phyloP scores from a whole-genome alignment of 768 basidiomycete genomes.

The Suillus decipiens region DNA sequence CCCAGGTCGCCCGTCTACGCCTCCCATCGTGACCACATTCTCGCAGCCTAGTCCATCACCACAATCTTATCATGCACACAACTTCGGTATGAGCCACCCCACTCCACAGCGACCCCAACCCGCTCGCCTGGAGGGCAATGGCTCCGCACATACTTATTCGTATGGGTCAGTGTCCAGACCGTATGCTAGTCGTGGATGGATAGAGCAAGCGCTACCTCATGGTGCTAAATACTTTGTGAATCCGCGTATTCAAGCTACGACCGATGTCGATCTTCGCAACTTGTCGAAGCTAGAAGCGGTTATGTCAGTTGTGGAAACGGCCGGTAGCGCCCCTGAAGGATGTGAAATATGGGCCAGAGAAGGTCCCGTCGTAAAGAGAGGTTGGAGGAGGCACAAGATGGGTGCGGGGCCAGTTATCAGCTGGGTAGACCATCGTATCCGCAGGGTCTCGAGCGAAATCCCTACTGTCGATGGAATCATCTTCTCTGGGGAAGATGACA shows the following conservation, averaged over 20 bases:
- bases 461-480: constrained; percentile 34
- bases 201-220: constrained; percentile 76
- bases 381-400: constrained; percentile 35
- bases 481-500: constrained; percentile 38
- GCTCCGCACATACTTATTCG: constrained; percentile 29
- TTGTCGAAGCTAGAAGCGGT: constrained; percentile 47
- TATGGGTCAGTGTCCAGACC: constrained; percentile 30
- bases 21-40: constrained; percentile 28
- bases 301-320: constrained; percentile 33
- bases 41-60: constrained; percentile 20
- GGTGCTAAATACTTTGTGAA: constrained; percentile 71
- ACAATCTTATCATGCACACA: constrained; percentile 24
- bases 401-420: constrained; percentile 38
- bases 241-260: constrained; percentile 58
- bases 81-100: constrained; percentile 27
- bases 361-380: constrained; percentile 28
- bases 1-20: constrained; percentile 28
- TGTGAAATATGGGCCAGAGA: constrained; percentile 70
- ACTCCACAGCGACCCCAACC: constrained; percentile 31
- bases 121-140: constrained; percentile 27
- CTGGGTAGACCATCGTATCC: constrained; percentile 69
- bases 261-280: constrained; percentile 67
- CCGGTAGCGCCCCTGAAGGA: constrained; percentile 37
- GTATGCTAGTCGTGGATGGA: constrained; percentile 58
- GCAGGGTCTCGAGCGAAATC: constrained; percentile 51